Conservation (phyloP, 257 asterid species). For the Nicotiana tomentosiformis region DNA sequence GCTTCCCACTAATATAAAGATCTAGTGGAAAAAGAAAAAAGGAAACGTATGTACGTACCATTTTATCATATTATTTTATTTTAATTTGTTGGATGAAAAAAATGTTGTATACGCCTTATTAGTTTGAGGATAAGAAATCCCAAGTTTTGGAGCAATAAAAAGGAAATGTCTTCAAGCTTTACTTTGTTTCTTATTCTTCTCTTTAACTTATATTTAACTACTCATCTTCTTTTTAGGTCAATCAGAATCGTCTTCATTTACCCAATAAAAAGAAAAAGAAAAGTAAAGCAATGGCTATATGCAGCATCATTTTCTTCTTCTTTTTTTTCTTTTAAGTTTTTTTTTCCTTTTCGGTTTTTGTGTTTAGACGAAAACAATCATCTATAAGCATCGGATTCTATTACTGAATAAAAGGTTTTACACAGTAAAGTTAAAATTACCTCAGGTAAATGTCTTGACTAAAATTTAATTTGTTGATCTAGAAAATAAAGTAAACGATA, state of each 20-base stretch:
- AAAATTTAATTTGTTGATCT: background rate
- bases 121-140: background rate
- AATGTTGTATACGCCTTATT: background rate
- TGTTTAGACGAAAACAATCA: too few relatives aligned
- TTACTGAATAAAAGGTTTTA: too few relatives aligned
- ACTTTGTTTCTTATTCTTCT: too few relatives aligned
- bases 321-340: too few relatives aligned
- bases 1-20: constrained; percentile 21
- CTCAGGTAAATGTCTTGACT: too few relatives aligned
- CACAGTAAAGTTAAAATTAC: too few relatives aligned
- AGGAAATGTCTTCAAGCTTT: too few relatives aligned
- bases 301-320: too few relatives aligned
- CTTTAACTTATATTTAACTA: background rate
- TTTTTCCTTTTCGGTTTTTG: too few relatives aligned
- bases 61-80: background rate
- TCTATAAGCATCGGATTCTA: too few relatives aligned
- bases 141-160: background rate
- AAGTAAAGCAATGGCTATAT: background rate
- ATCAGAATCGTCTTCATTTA: background rate
- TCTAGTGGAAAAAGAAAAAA: background rate
- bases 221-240: background rate
- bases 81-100: background rate
- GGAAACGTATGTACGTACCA: background rate
- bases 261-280: background rate
- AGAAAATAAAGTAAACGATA: background rate